phyloP scores from a whole-genome alignment of 1,284 basidiomycete species.

The Cryptococcus sp. region DNA sequence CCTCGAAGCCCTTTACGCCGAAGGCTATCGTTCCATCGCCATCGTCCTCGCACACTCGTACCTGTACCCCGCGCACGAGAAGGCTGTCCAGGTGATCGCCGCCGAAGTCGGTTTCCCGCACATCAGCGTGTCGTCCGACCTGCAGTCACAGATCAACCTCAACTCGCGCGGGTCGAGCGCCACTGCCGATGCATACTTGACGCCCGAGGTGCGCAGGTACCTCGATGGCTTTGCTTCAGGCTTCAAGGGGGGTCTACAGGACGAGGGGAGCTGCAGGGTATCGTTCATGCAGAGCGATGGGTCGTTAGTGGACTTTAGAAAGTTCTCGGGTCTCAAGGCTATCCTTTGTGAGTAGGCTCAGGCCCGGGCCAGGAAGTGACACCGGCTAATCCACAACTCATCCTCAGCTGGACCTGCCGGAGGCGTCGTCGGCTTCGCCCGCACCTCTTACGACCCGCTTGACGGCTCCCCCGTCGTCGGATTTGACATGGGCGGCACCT shows the following conservation, averaged over 20 bases:
- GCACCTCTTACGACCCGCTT: constrained; percentile 40
- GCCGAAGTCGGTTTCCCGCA: constrained; percentile 44
- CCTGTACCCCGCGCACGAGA: constrained; percentile 37
- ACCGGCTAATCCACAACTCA: neutral
- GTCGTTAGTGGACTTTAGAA: constrained; percentile 36
- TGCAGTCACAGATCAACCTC: constrained; percentile 53
- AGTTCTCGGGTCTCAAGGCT: constrained; percentile 38
- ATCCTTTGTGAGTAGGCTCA: constrained; percentile 29
- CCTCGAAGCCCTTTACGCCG: constrained; percentile 32
- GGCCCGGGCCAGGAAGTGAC: too few relatives aligned
- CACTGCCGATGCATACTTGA: constrained; percentile 56
- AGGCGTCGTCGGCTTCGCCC: constrained; percentile 55
- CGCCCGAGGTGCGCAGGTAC: constrained; percentile 51
- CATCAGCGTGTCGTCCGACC: constrained; percentile 32
- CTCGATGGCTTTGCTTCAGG: constrained; percentile 51
- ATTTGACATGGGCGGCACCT: constrained; percentile 58
- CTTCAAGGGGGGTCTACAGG: constrained; percentile 44
- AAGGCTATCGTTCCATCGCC: constrained; percentile 37
- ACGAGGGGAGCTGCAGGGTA: constrained; percentile 41
- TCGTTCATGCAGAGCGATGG: constrained; percentile 54
- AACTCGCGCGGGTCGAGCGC: constrained; percentile 53
- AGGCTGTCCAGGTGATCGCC: constrained; percentile 32
- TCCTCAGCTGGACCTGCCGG: constrained; percentile 52
- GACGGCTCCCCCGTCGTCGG: constrained; percentile 39
- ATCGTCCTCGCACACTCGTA: constrained; percentile 41